Conservation (phyloP, 176 grass and related monocot species). For the Carex cristatella region DNA sequence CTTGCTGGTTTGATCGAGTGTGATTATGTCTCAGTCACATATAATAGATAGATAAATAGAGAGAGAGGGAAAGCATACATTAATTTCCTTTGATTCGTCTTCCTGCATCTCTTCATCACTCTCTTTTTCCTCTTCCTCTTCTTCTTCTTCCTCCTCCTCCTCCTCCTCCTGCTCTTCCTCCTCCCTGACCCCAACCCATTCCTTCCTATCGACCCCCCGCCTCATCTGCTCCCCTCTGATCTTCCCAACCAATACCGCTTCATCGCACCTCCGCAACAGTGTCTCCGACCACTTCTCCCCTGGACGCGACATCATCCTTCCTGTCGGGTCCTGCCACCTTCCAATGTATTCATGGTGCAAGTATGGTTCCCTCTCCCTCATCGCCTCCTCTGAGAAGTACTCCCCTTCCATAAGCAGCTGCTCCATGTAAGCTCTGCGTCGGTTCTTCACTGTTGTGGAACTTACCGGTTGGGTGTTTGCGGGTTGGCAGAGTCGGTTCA, state of each 20-base stretch:
- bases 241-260: constrained; percentile 68
- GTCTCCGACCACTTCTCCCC: constrained; percentile 87
- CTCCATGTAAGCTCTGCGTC: constrained; percentile 72
- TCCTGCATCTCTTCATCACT: not conserved
- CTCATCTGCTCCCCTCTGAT: constrained; percentile 73
- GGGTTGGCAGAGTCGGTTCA: constrained; percentile 35
- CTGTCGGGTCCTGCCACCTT: constrained; percentile 62
- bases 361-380: constrained; percentile 87
- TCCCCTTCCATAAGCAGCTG: constrained; percentile 50
- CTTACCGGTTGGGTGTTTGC: not conserved
- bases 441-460: constrained; percentile 50
- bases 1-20: not conserved
- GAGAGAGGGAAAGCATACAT: constrained; percentile 31
- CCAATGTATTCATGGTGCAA: constrained; percentile 82
- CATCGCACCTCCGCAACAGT: constrained; percentile 68
- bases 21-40: not conserved
- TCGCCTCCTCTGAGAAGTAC: constrained; percentile 91
- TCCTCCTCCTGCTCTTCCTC: constrained; percentile 23
- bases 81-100: not conserved
- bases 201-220: constrained; percentile 51
- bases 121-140: constrained; percentile 25
- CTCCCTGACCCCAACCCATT: constrained; percentile 53
- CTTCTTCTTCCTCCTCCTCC: constrained; percentile 21
- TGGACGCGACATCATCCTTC: constrained; percentile 53
- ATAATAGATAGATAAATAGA: not conserved